Base-by-base conservation (phyloP, 495 filamentous ascomycete genomes). In the Diplogelasinospora grovesii region DNA sequence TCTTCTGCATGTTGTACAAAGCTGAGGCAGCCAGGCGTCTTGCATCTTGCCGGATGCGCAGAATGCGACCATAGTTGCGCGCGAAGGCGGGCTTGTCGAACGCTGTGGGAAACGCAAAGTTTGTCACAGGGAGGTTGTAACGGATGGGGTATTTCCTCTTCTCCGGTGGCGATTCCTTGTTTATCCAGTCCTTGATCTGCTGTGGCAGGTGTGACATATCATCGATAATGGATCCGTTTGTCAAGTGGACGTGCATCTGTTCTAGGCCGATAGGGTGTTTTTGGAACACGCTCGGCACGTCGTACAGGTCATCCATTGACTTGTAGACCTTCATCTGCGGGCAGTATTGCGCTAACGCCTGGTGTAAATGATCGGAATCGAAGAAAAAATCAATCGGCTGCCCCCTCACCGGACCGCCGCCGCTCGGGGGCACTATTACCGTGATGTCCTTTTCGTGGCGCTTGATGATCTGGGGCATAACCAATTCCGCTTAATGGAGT, bases 51-150 rank as follows among this genome's bases (percentile, higher is more conserved):
- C 49, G 42, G 21, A 50, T 46, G 3, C 47, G 50, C 1, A 66
- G 29, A 20, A 66, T 35, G 9, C 57, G 54, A 10, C 62, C 62
- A 24, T 63, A 66, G 20, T 52, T 51, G 4, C 39, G 35, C 5
- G 53, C 45, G 25, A 66, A 47, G 5, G 38, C 27, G 1, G 44
- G 36, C 5, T 19, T 26, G 37, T 63, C 60, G 43, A 48, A 47
- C 5, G 30, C 22, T 3, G 53, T 57, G 7, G 64, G 65, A 23
- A 64, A 71, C 27, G 61, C 53, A 30, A 66, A 58, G 26, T 61
- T 46, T 10, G 61, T 47, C 4, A 41, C 21, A 7, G 34, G 21
- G 2, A 62, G 18, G 15, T 47, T 22, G 30, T 60, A 54, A 0
- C 54, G 50, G 20, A 60, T 28, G 0, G 62, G 62, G 26, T 37